Base-by-base conservation (phyloP, 2,329 filamentous ascomycete species). In the Colletotrichum siamense region DNA sequence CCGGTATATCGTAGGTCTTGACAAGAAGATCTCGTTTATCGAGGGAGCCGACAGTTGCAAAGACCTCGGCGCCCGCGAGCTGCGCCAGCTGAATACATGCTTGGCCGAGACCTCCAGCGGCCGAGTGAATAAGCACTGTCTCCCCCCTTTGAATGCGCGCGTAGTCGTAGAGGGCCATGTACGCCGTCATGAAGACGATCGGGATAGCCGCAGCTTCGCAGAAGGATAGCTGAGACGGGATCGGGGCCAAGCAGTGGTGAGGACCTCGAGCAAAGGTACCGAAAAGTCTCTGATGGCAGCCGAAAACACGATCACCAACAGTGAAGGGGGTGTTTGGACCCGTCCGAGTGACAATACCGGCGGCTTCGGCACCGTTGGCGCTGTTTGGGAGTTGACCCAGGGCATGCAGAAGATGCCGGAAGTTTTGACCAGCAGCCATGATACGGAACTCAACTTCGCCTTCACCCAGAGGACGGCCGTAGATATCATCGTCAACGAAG, bases 151-250 rank as follows among this genome's bases (percentile, higher is more conserved):
- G 26, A 2, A 87, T 76, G 6, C 79, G 78, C 0, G 80, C 84
- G 8, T 81, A 49, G 22, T 84, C 67, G 10, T 82, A 71, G 2
- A 88, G 77, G 1, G 80, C 78, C 52, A 82, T 78, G 59, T 82
- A 80, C 1, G 83, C 85, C 0, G 86, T 87, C 15, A 74, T 64
- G 57, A 79, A 85, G 4, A 82, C 81, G 3, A 83, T 77, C 0
- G 84, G 84, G 55, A 87, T 78, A 7, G 32, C 39, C 6, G 84
- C 84, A 6, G 81, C 86, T 13, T 83, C 80, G 30, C 82, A 82
- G 22, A 86, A 86, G 5, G 70, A 76, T 73, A 87, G 9, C 0
- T 49, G 44, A 49, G 44, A 49, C 18, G 85, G 84, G 5, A 89
- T 85, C 12, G 81, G 80, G 34, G 79, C 81, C 3, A 73, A 26